phyloP scores from a whole-genome alignment of 106 monocot species.

The Allium cepa region DNA sequence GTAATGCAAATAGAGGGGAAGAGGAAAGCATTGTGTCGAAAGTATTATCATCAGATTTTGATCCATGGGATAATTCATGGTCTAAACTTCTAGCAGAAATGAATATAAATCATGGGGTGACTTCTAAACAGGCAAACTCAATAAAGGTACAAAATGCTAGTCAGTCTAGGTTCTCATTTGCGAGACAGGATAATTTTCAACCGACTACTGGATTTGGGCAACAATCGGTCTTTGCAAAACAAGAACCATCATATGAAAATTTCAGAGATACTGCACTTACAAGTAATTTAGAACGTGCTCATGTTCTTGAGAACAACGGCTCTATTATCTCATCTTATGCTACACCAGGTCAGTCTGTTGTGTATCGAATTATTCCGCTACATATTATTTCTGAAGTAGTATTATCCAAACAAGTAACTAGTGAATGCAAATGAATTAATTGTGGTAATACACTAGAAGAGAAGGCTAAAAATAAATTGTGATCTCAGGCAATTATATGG shows the following conservation, averaged over 20 bases:
- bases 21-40: constrained; percentile 18
- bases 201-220: constrained; percentile 11
- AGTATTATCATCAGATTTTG: constrained; percentile 21
- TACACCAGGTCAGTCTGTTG: constrained; percentile 23
- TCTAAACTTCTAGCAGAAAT: constrained; percentile 16
- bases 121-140: constrained; percentile 11
- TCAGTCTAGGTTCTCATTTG: constrained; percentile 55
- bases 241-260: constrained; percentile 10
- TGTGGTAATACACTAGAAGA: too few species aligned
- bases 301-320: neutral
- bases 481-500: too few species aligned
- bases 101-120: constrained; percentile 1
- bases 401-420: too few species aligned
- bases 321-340: constrained; percentile 9
- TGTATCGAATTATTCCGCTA: neutral
- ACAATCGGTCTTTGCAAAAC: neutral
- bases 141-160: constrained; percentile 2
- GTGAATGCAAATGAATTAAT: too few species aligned
- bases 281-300: constrained; percentile 1
- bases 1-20: constrained; percentile 10
- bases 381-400: neutral
- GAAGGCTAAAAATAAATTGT: too few species aligned
- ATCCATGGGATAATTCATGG: constrained; percentile 23
- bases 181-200: constrained; percentile 41
- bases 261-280: constrained; percentile 15